Conservation (phyloP, 2,329 filamentous ascomycete genomes). For the Epicoccum nigrum region DNA sequence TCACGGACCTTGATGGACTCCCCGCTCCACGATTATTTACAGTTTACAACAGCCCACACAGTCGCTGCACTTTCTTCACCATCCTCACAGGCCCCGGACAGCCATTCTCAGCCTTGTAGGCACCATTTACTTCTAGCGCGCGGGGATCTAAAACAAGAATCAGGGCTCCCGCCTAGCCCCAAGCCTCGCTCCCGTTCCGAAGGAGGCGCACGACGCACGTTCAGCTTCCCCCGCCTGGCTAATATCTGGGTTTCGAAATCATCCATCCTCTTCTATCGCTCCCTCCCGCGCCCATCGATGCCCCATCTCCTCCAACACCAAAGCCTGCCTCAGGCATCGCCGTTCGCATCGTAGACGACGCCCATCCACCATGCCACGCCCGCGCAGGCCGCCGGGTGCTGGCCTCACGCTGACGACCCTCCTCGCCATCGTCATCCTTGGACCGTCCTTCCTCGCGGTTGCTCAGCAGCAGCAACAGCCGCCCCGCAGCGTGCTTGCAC, state of each 20-base stretch:
- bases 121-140: conserved; percentile 6
- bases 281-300: conserved; percentile 34
- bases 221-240: conserved; percentile 16
- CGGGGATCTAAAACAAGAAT: conserved; percentile 14
- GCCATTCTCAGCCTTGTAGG: conserved; percentile 7
- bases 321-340: conserved; percentile 40
- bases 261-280: conserved; percentile 18
- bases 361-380: conserved; percentile 43
- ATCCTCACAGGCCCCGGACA: neutral
- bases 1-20: neutral
- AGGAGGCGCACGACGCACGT: conserved; percentile 19
- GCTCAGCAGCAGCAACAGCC: conserved; percentile 52
- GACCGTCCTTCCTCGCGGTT: conserved; percentile 44
- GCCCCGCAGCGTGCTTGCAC: conserved; percentile 29
- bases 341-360: conserved; percentile 28
- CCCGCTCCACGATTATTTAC: neutral
- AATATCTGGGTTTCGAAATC: conserved; percentile 26
- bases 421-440: conserved; percentile 44
- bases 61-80: neutral
- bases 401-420: conserved; percentile 44
- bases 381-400: conserved; percentile 49
- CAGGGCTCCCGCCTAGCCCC: conserved; percentile 13
- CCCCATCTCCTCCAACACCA: conserved; percentile 36
- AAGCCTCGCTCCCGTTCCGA: conserved; percentile 21
- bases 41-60: neutral